Evolutionary conservation across 1,139 yeast species (phyloP).

Genomic region (Meyerozyma guilliermondii): DNA sequence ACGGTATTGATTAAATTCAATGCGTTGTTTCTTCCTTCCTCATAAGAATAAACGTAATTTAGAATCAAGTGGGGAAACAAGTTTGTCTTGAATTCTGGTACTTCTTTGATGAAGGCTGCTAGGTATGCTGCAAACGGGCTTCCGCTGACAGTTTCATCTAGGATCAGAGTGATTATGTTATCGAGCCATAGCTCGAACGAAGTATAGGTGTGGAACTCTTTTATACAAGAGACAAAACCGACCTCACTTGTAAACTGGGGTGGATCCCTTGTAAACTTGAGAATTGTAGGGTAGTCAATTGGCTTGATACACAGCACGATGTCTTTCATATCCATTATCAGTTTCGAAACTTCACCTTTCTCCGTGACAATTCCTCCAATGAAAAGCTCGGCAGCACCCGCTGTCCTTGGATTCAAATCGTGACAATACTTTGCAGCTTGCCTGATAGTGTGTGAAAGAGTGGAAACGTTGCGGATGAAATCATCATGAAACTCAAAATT

Average conservation of each 20-base stretch:
- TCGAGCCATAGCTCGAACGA: no score
- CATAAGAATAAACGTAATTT: background rate
- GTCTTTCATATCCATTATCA: constrained; percentile 13
- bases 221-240: no score
- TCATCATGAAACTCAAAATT: background rate
- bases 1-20: background rate
- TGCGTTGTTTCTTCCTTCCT: background rate
- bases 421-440: constrained; percentile 7
- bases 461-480: constrained; percentile 5
- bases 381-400: constrained; percentile 31
- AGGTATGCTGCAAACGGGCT: background rate
- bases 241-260: no score
- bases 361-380: constrained; percentile 32
- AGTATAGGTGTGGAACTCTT: no score
- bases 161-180: no score
- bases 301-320: constrained; percentile 21
- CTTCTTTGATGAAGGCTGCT: background rate
- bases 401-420: constrained; percentile 9
- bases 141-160: background rate
- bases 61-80: background rate
- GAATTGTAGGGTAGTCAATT: constrained; percentile 20
- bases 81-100: background rate
- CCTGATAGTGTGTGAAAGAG: constrained; percentile 8
- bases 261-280: background rate
- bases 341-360: constrained; percentile 10